phyloP scores from a whole-genome alignment of 306 rosid genomes.

The Sphenostylis stenocarpa region DNA sequence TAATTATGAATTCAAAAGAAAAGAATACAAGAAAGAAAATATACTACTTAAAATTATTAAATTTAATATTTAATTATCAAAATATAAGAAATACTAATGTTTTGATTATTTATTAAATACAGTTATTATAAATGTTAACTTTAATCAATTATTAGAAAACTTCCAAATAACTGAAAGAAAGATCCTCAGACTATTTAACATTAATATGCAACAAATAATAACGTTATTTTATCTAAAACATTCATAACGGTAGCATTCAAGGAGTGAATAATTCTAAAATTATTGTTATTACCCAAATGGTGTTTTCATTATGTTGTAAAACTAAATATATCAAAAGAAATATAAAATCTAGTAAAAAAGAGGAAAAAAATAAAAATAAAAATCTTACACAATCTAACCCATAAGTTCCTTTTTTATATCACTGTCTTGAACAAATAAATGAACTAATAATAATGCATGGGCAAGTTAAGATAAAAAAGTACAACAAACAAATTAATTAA shows the following conservation, averaged over 20 bases:
- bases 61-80: too few species aligned
- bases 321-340: not conserved
- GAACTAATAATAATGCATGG: not conserved
- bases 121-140: too few species aligned
- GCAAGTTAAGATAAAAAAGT: not conserved
- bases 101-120: too few species aligned
- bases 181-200: too few species aligned
- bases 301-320: not conserved
- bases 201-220: too few species aligned
- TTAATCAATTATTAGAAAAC: too few species aligned
- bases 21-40: too few species aligned
- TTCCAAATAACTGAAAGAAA: too few species aligned
- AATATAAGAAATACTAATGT: too few species aligned
- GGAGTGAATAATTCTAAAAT: not conserved
- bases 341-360: not conserved
- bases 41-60: too few species aligned
- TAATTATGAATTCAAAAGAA: too few species aligned
- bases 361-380: not conserved
- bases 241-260: not conserved
- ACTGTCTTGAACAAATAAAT: not conserved
- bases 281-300: not conserved
- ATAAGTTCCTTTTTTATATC: not conserved
- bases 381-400: not conserved
- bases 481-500: not conserved
- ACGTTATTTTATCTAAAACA: not conserved